Percentiles rank a stretch among this genome's conserved stretches.
These are phyloP conservation scores for Geranium incanum DNA, from an alignment of 441 rosid species.

Conservation along the genomic window DNA sequence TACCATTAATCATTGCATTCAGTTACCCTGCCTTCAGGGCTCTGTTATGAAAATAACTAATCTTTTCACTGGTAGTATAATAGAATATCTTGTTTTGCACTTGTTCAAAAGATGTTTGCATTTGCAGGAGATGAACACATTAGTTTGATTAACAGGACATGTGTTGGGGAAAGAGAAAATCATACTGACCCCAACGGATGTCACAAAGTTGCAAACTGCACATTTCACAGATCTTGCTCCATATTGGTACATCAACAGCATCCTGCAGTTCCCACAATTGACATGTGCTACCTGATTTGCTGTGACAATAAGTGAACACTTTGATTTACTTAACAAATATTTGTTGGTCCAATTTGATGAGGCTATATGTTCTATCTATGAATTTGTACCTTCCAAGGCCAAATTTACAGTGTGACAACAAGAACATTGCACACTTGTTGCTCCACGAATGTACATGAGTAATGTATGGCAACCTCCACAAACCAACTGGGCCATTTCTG, in stretches of 20 bases:
- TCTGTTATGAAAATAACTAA: not conserved
- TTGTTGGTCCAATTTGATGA: not conserved
- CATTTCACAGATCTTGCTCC: constrained; percentile 95
- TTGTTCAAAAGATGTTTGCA: not conserved
- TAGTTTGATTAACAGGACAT: not conserved
- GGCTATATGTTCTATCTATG: not conserved
- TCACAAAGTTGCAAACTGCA: constrained; percentile 84
- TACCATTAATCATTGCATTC: too few relatives aligned
- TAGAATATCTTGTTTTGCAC: not conserved
- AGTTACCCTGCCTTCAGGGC: not conserved
- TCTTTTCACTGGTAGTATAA: not conserved
- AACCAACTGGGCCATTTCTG: constrained; percentile 95
- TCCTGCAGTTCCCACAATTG: constrained; percentile 87
- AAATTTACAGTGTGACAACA: constrained; percentile 94
- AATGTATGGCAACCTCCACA: constrained; percentile 98
- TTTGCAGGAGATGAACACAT: not conserved
- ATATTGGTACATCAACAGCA: constrained; percentile 90
- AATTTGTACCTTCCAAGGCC: constrained; percentile 66
- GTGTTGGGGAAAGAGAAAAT: constrained; percentile 8
- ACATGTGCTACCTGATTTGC: constrained; percentile 97
- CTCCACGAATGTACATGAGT: constrained; percentile 94
- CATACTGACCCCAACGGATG: constrained; percentile 70
- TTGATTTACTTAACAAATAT: not conserved
- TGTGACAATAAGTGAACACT: constrained; percentile 28
- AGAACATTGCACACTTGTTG: constrained; percentile 95